Evolutionary conservation across 176 grass and related monocot genomes (phyloP).

Genomic region (Poa annua): DNA sequence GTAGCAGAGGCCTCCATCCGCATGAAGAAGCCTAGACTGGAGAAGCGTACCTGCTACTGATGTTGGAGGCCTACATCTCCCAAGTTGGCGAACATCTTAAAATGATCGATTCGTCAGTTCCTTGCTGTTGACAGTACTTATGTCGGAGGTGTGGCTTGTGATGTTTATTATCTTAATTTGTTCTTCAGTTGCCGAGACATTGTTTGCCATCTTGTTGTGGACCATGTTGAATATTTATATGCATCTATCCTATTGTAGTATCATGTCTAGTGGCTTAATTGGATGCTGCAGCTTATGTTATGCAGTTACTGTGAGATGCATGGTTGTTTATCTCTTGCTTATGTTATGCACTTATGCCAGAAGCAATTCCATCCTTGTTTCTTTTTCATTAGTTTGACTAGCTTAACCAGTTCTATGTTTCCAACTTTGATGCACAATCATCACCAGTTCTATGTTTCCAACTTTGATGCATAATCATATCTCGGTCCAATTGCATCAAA

Average conservation of each 20-base stretch:
- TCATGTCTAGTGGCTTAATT: neutral
- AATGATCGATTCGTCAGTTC: too few relatives aligned
- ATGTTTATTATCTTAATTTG: neutral
- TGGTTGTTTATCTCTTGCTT: neutral
- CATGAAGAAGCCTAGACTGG: neutral
- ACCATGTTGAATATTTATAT: too few relatives aligned
- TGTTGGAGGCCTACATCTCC: neutral
- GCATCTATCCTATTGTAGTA: neutral
- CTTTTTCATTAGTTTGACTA: neutral
- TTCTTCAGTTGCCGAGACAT: neutral
- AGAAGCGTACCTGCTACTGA: neutral
- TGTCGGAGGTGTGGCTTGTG: too few relatives aligned
- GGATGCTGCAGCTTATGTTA: neutral
- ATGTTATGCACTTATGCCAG: too few relatives aligned
- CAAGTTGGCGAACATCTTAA: neutral
- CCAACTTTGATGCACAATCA: neutral
- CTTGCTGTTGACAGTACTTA: too few relatives aligned
- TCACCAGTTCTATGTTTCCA: neutral
- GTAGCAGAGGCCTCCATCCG: neutral
- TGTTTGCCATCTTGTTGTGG: neutral
- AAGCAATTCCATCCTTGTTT: neutral
- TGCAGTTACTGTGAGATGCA: neutral
- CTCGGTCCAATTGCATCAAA: neutral
- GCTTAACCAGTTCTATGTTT: neutral
- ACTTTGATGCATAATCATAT: neutral